A percentile compares a stretch with the other conserved stretches of the same genome.
These are phyloP conservation scores for Harringtonia lauricola DNA, from an alignment of 2,329 filamentous ascomycete species.

Conservation along the genomic window DNA sequence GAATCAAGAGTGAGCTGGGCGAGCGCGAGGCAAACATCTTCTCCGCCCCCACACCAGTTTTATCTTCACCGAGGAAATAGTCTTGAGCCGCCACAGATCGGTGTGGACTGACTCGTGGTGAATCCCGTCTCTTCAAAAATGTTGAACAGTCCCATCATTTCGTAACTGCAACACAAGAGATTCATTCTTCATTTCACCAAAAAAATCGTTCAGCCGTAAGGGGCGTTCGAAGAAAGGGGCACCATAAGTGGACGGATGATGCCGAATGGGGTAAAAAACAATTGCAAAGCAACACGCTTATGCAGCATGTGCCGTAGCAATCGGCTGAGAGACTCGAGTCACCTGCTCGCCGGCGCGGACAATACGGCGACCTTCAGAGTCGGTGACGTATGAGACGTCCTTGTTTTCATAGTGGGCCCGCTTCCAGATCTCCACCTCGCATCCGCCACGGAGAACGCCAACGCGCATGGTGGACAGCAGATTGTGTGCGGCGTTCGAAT, in stretches of 20 bases:
- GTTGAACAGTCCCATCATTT: not conserved
- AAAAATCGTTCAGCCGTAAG: not conserved
- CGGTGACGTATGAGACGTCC: constrained; percentile 69
- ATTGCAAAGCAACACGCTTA: constrained; percentile 23
- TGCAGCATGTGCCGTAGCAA: constrained; percentile 75
- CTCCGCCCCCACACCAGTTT: not conserved
- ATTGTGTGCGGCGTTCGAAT: constrained; percentile 86
- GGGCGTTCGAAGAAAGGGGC: not conserved
- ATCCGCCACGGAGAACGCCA: constrained; percentile 75
- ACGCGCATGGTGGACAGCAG: constrained; percentile 79
- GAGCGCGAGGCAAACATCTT: not conserved
- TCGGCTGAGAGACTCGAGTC: constrained; percentile 71
- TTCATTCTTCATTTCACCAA: constrained; percentile 1
- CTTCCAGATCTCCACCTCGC: constrained; percentile 91
- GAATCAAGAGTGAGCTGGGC: not conserved
- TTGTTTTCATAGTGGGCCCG: constrained; percentile 75
- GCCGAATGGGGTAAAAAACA: not conserved
- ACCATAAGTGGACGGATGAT: too few species aligned
- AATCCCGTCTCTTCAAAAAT: too few species aligned
- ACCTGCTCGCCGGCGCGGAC: constrained; percentile 77
- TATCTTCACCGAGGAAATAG: not conserved
- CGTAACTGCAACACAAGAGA: not conserved
- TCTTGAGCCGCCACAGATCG: not conserved
- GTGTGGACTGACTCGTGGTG: not conserved
- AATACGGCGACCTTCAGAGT: constrained; percentile 70